Conservation (phyloP, 371 early-diverging fungal genomes). For the Mortierella sp. region DNA sequence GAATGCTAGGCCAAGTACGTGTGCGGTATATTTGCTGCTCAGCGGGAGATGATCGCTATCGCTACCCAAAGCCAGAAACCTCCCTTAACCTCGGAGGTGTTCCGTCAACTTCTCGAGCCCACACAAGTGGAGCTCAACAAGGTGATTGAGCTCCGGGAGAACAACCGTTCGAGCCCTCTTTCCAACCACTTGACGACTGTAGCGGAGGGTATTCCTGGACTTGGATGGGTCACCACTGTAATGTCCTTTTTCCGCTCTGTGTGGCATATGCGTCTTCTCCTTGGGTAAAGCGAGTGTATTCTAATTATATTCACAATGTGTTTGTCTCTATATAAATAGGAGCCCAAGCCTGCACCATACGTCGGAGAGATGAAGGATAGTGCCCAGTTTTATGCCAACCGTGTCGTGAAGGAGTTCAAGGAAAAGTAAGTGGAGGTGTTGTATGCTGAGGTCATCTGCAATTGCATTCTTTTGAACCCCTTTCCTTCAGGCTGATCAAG, state of each 20-base stretch:
- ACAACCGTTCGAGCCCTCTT: slow-evolving; percentile 77
- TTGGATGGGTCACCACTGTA: slow-evolving; percentile 94
- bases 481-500: neutral
- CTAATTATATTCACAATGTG: too few species aligned
- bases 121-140: slow-evolving; percentile 76
- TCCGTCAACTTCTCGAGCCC: slow-evolving; percentile 75
- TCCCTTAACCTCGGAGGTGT: slow-evolving; percentile 60
- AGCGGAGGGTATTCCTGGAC: slow-evolving; percentile 89
- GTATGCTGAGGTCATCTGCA: slow-evolving; percentile 4
- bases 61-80: slow-evolving; percentile 87
- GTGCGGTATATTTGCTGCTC: slow-evolving; percentile 71
- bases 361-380: slow-evolving; percentile 92
- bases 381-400: slow-evolving; percentile 92
- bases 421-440: slow-evolving; percentile 72
- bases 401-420: slow-evolving; percentile 90
- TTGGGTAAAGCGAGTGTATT: too few species aligned
- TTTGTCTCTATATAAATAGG: slow-evolving; percentile 60
- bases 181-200: slow-evolving; percentile 88
- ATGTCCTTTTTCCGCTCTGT: neutral
- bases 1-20: slow-evolving; percentile 67
- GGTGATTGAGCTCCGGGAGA: slow-evolving; percentile 77
- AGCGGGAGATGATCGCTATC: slow-evolving; percentile 78
- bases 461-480: too few species aligned
- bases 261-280: too few species aligned
- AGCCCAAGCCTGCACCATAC: slow-evolving; percentile 89